These are phyloP conservation scores for Rhodamnia argentea DNA, from an alignment of 345 rosid species.

Conservation along the genomic window DNA sequence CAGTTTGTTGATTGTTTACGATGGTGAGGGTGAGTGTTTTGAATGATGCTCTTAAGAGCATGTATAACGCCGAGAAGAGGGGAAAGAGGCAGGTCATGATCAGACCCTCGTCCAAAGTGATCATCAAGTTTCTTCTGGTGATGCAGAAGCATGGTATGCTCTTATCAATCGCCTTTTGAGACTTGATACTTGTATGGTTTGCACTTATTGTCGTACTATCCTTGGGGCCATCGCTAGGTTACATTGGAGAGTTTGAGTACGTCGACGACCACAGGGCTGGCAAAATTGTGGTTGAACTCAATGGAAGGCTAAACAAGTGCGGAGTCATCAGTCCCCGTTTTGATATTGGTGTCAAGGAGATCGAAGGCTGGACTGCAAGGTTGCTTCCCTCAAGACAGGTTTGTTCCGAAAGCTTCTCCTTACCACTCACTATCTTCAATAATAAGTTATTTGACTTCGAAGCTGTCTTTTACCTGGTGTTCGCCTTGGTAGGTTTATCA, in stretches of 20 bases:
- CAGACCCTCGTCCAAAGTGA: conserved; percentile 43
- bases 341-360: conserved; percentile 36
- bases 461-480: background rate
- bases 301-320: conserved; percentile 41
- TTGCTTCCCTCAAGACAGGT: conserved; percentile 48
- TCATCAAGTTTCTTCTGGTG: conserved; percentile 41
- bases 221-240: conserved; percentile 6
- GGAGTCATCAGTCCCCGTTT: conserved; percentile 50
- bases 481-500: background rate
- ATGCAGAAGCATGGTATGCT: conserved; percentile 48
- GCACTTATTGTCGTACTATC: background rate
- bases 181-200: background rate
- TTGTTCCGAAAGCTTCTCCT: background rate
- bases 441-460: background rate
- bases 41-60: conserved; percentile 51
- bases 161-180: background rate
- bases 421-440: background rate
- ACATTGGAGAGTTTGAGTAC: conserved; percentile 42
- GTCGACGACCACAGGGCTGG: conserved; percentile 46
- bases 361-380: conserved; percentile 47
- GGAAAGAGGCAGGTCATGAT: conserved; percentile 49
- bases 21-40: conserved; percentile 51
- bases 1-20: background rate
- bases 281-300: conserved; percentile 36
- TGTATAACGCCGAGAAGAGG: conserved; percentile 41